phyloP scores from a whole-genome alignment of 2,329 filamentous ascomycete species.

The Juglanconis sp. region DNA sequence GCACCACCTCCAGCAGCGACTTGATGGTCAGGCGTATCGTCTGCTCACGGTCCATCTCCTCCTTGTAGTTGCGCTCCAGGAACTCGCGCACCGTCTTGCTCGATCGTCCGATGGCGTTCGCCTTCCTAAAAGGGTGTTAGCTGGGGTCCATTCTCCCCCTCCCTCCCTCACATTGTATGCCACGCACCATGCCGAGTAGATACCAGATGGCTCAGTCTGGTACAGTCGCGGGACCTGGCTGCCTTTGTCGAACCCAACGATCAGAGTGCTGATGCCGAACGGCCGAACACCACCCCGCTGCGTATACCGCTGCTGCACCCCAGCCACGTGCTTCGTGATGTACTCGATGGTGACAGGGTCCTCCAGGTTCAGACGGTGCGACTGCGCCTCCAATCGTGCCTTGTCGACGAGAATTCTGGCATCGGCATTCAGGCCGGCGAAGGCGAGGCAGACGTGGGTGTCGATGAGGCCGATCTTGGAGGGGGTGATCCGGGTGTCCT shows the following conservation, averaged over 20 bases:
- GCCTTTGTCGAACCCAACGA: constrained; percentile 96
- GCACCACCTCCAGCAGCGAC: constrained; percentile 94
- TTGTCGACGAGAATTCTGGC: constrained; percentile 98
- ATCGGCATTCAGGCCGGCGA: constrained; percentile 95
- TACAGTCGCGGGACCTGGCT: constrained; percentile 87
- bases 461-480: constrained; percentile 98
- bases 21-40: constrained; percentile 98
- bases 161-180: constrained; percentile 14
- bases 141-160: background rate
- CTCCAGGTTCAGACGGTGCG: constrained; percentile 93
- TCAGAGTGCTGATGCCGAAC: constrained; percentile 97
- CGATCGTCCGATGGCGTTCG: constrained; percentile 95
- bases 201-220: constrained; percentile 98
- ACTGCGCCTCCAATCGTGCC: constrained; percentile 94
- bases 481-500: constrained; percentile 97
- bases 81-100: constrained; percentile 99
- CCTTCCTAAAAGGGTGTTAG: constrained; percentile 67
- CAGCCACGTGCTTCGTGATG: constrained; percentile 97
- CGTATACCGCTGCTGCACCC: constrained; percentile 97
- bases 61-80: constrained; percentile 97
- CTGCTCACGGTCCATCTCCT: constrained; percentile 92
- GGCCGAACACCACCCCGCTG: constrained; percentile 97
- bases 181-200: constrained; percentile 94
- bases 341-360: constrained; percentile 98
- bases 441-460: constrained; percentile 93